phyloP scores from a whole-genome alignment of 140 eudicot genomes.

The Ambrosia hybrid region DNA sequence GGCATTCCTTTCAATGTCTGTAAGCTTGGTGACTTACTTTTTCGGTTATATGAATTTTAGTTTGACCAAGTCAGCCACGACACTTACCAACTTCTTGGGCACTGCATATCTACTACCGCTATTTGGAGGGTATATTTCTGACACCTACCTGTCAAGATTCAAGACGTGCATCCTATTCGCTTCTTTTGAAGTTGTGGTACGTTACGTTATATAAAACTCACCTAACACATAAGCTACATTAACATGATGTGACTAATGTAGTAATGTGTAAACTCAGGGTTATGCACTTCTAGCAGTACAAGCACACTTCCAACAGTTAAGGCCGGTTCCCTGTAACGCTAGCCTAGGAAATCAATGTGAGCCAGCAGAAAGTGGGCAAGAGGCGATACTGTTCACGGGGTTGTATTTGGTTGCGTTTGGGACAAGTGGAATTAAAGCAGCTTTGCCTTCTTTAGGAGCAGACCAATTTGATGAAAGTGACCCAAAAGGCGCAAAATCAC shows the following conservation, averaged over 20 bases:
- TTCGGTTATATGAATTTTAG: conserved; percentile 79
- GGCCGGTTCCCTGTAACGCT: conserved; percentile 67
- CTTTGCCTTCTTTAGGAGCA: conserved; percentile 74
- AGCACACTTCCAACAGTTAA: conserved; percentile 63
- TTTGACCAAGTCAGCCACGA: conserved; percentile 77
- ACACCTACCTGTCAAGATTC: conserved; percentile 80
- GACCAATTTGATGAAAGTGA: conserved; percentile 73
- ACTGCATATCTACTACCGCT: conserved; percentile 65
- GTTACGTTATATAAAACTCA: conserved; percentile 16
- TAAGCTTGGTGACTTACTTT: conserved; percentile 71
- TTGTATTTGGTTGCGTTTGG: conserved; percentile 69
- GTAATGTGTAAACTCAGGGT: conserved; percentile 45
- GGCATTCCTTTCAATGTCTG: conserved; percentile 61
- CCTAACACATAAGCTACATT: background rate
- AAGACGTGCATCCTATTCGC: conserved; percentile 59
- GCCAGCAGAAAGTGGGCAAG: conserved; percentile 53
- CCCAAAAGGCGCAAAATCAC: conserved; percentile 50
- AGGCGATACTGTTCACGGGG: conserved; percentile 51
- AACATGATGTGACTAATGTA: background rate
- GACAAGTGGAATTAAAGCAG: conserved; percentile 59
- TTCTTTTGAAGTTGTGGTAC: conserved; percentile 61
- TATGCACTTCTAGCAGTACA: conserved; percentile 61
- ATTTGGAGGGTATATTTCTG: conserved; percentile 74
- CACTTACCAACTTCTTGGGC: conserved; percentile 75
- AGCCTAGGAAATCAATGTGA: conserved; percentile 43